phyloP scores from a whole-genome alignment of 306 rosid genomes.

The Parietaria judaica region DNA sequence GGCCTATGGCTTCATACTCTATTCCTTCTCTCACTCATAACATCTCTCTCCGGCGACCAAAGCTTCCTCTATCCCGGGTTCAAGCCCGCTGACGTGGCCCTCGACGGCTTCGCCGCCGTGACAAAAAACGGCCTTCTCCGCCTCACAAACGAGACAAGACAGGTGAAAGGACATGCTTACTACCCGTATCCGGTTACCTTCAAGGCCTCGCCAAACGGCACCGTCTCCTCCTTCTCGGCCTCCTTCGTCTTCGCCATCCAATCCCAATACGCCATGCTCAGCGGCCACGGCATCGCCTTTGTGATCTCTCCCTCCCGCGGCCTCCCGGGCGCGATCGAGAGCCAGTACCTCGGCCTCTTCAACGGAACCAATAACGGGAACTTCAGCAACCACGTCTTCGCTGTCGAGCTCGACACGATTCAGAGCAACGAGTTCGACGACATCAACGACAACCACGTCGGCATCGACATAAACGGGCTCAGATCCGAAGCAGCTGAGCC shows the following conservation, averaged over 20 bases:
- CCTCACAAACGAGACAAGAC: conserved; percentile 45
- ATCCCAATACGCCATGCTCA: conserved; percentile 23
- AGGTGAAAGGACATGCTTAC: conserved; percentile 48
- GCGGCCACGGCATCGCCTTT: conserved; percentile 59
- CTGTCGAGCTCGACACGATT: conserved; percentile 57
- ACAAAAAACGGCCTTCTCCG: conserved; percentile 36
- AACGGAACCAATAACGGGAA: conserved; percentile 34
- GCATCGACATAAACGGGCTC: conserved; percentile 50
- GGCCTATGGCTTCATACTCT: conserved; percentile 2
- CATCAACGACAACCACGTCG: conserved; percentile 59
- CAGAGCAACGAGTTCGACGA: conserved; percentile 34
- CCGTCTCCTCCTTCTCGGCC: conserved; percentile 45
- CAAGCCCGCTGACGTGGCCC: conserved; percentile 23
- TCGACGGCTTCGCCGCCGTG: conserved; percentile 43
- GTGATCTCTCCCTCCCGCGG: conserved; percentile 42
- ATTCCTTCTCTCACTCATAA: conserved; percentile 16
- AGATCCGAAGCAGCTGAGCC: conserved; percentile 17
- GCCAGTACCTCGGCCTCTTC: conserved; percentile 53
- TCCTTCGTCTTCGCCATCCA: conserved; percentile 50
- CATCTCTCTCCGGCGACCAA: conserved; percentile 12
- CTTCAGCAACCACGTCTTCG: conserved; percentile 31
- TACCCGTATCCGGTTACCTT: conserved; percentile 35
- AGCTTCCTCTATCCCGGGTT: conserved; percentile 45
- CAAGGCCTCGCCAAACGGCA: conserved; percentile 29
- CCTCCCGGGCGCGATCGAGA: conserved; percentile 28